Conservation (phyloP, 345 rosid species). For the Salix brachista region DNA sequence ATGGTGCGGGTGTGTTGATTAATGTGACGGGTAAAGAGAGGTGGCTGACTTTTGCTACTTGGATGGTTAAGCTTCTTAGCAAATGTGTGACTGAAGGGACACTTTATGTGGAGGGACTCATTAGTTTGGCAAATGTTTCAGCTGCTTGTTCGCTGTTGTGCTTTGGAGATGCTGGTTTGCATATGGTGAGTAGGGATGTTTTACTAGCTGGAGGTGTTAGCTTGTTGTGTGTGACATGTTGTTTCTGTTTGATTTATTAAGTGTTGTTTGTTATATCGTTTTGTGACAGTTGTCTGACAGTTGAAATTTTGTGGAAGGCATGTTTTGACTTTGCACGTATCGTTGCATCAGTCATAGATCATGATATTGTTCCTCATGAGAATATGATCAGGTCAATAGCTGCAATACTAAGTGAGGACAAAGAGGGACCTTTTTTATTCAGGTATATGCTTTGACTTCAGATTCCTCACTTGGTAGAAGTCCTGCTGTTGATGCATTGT, state of each 20-base stretch:
- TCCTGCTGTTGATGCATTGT: no score
- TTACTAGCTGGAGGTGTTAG: conserved; percentile 9
- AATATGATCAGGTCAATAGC: conserved; percentile 63
- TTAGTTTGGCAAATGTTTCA: conserved; percentile 55
- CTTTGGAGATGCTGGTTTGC: conserved; percentile 73
- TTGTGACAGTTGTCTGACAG: conserved; percentile 44
- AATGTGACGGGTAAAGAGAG: conserved; percentile 52
- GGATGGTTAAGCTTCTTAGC: conserved; percentile 72
- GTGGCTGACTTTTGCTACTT: conserved; percentile 79
- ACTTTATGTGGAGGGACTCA: conserved; percentile 75
- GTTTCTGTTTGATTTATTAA: conserved; percentile 20
- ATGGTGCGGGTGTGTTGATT: conserved; percentile 64
- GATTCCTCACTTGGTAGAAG: no score
- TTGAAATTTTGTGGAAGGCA: conserved; percentile 65
- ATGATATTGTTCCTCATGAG: conserved; percentile 66
- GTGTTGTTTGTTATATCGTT: conserved; percentile 23
- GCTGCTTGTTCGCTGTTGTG: conserved; percentile 73
- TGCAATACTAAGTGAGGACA: conserved; percentile 61
- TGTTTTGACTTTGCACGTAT: conserved; percentile 84
- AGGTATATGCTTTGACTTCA: conserved; percentile 46
- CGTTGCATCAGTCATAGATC: conserved; percentile 55
- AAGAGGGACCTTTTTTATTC: conserved; percentile 63
- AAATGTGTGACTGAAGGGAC: conserved; percentile 92
- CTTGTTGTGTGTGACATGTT: conserved; percentile 13
- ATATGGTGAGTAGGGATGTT: conserved; percentile 57